Base-by-base conservation (phyloP, 108 stramenopile genomes). In the Chaetoceros muelleri region DNA sequence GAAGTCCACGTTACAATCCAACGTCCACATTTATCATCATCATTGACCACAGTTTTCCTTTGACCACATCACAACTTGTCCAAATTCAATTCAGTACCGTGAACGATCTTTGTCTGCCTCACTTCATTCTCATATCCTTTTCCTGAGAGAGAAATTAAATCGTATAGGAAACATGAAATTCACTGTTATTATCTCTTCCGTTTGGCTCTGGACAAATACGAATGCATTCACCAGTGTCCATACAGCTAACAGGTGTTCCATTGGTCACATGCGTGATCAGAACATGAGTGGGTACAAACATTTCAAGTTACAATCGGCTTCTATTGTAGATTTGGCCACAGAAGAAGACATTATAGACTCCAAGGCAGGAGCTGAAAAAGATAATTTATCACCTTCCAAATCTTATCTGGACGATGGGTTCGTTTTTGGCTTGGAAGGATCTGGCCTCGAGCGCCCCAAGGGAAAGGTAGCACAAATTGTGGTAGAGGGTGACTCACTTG, bases 381-480 rank as follows among this genome's bases (percentile, higher is more conserved):
- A n/a, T n/a, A 5, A 49, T 16, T 16, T 22, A 17, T 7, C 7
- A n/a, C 48, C 19, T 1, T 31, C 50, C 30, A 77, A 72, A 50
- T 68, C 67, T 1, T 82, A 76, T 25, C 61, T 74, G 7, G 80
- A 85, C 40, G 87, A 88, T 61, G 87, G 87, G 28, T 88, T 88
- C 52, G 77, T 88, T 1, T 88, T 85, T 57, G 87, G 87, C 24
- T 69, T 88, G 40, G 79, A 80, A 45, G 83, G 81, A 40, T 84
- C 83, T 23, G 87, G 87, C 28, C 45, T 88, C 23, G 79, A 88
- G 45, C 78, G 87, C 56, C 83, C 81, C 17, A 80, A 79, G 53
- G 87, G 87, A 18, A 78, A 74, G 53, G 71, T 44, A 24, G 74
- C 81, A 2, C 50, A 56, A 30, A 24, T 84, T 16, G 87, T 88